Evolutionary conservation across 306 rosid genomes (phyloP), one percentile per base, ranked within the genome.

Genomic region (Cucumis hystrix): DNA sequence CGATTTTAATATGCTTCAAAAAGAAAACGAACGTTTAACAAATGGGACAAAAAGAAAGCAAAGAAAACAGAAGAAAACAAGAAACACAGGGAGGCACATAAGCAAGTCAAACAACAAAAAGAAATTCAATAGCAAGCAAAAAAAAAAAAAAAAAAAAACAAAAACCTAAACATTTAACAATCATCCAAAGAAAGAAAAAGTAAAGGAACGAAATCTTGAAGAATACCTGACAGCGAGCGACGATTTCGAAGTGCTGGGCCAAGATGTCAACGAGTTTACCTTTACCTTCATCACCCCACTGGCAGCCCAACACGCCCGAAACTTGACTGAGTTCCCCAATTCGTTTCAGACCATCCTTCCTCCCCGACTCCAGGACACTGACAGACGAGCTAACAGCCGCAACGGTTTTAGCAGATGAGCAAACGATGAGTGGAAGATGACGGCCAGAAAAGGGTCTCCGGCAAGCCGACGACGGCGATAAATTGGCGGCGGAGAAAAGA

Each of bases 231-330:
- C 99, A 95, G 72, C 97, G 97, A 81, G 99, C 97, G 80, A 95
- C 99, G 76, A 95, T 75, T 67, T 92, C 86, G 70, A 95, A 95
- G 88, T 95, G 97, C 28, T 87, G 85, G 30, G 97, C 99, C 85
- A 92, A 85, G 87, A 95, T 85, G 47, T 92, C 99, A 2, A 95
- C 98, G 41, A 95, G 93, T 64, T 95, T 95, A 37, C 99, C 99
- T 78, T 95, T 95, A 45, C 99, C 99, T 85, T 95, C 99, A 69
- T 95, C 99, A 2, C 99, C 98, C 97, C 98, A 95, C 74, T 95
- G 99, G 83, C 93, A 86, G 35, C 99, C 97, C 75, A 92, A 77
- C 16, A 95, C 99, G 30, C 93, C 98, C 0, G 99, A 92, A 0
- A 95, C 93, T 81, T 92, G 97, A 66, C 91, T 89, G 6, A 92